Evolutionary conservation across 306 rosid species (phyloP), one percentile per base, ranked within the genome.

Genomic region (Adenanthera pavonina): DNA sequence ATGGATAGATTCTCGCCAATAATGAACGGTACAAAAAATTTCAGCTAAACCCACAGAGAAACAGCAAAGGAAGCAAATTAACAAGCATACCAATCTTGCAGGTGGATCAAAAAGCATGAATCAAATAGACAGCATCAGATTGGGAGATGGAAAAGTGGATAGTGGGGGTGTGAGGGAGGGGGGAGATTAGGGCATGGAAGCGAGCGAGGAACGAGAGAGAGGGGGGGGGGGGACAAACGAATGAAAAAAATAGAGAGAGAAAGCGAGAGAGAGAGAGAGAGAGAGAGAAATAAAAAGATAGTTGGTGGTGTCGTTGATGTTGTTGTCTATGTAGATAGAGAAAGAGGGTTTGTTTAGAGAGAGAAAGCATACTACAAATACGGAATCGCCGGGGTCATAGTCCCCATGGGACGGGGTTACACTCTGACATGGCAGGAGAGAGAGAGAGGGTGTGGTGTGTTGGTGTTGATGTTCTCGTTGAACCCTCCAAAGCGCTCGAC

Each of bases 381-480:
- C 93, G 97, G 97, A 88, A 85, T 91, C 97, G 94, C 92, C 94
- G 92, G 91, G 92, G 90, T 91, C 93, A 86, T 82, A 67, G 72
- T 67, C 89, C 54, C 54, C 74, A 43, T 69, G 54, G 93, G 94
- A 88, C 94, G 90, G 92, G 95, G 89, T 88, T 89, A 82, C 92
- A 69, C 91, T 86, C 97, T 94, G 97, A 94, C 98, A 92, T 90
- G 98, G 97, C 97, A 91, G 85, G 82, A 74, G 89, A 85, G 89
- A 84, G n/a, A n/a, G n/a, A n/a, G 85, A 82, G 69, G 49, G 69
- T 30, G 78, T 67, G 78, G 81, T 77, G 85, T 53, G 61, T 61
- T n/a, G 85, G 59, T 79, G 78, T 81, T 78, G 89, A 43, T 82
- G 82, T 68, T 86, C 69, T 74, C 75, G 87, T 86, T 79, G 78